Base-by-base conservation (phyloP, 78 protist genomes). In the Carpediemonas membranifera region DNA sequence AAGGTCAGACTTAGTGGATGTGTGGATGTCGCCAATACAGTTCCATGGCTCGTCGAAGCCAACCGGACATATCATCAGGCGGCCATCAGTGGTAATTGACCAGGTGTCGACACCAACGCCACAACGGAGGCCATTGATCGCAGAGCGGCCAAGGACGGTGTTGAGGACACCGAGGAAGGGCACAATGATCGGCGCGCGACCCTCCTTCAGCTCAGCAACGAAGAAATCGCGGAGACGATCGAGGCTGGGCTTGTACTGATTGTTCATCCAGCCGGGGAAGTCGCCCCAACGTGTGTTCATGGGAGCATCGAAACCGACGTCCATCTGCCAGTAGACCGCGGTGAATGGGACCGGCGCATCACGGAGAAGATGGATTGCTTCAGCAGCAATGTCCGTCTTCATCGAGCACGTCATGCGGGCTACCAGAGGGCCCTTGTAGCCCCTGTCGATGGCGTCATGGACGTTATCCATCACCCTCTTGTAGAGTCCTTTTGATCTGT, bases 251-350 rank as follows among this genome's bases (percentile, higher is more conserved):
- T 13, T 9, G 47, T 41, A 41, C 9, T 5, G 5, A 9, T 41
- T 9, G 21, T 9, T 41, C 47, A 41, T 9, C 47, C 47, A 41
- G 21, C 47, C 47, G 47, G 47, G 47, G 47, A 41, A 41, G 47
- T 41, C 47, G 5, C 9, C 47, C 47, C 47, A 41, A 5, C 47
- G 5, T 5, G 47, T 41, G 47, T 41, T 9, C 68, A 63, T 63
- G 34, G 68, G 69, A 14, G 39, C 2, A 36, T 73, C 78, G 65
- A 65, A 73, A 1, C 59, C 72, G 18, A 30, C 53, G 70, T 73
- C 54, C 27, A 73, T 3, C 41, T 73, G 78, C 78, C 78, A 73
- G 47, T 73, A 67, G 30, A 44, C 41, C 41, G 35, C 14, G 34
- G 35, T 7, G 19, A 73, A 73, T 2, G 28, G 53, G 24, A 51